Evolutionary conservation across 2,329 filamentous ascomycete genomes (phyloP).

Genomic region (Claviceps africana): DNA sequence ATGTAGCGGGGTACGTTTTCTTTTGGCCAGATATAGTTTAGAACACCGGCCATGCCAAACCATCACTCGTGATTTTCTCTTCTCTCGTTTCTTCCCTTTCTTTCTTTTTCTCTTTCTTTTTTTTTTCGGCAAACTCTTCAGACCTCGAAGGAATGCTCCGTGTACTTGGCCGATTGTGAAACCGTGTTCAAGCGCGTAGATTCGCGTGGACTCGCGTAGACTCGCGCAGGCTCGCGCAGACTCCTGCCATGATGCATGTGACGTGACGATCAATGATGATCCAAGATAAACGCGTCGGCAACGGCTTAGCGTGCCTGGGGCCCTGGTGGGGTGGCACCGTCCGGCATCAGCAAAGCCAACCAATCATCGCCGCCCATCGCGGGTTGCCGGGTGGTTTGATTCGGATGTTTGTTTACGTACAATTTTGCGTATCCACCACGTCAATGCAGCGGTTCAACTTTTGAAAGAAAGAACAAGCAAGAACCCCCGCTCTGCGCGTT

Average conservation of each 20-base stretch:
- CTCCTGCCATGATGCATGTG: neutral
- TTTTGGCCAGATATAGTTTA: too few species aligned
- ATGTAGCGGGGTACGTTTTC: neutral
- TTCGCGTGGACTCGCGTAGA: neutral
- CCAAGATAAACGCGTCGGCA: neutral
- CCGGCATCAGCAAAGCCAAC: neutral
- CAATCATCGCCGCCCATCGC: neutral
- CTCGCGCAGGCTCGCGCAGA: neutral
- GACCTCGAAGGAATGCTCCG: neutral
- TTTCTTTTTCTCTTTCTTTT: too few species aligned
- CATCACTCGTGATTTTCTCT: too few species aligned
- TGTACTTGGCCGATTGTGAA: neutral
- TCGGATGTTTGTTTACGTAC: constrained; percentile 13
- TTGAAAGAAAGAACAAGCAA: neutral
- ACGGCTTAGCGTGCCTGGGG: neutral
- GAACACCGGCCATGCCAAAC: too few species aligned
- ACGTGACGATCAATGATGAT: neutral
- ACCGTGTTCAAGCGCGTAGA: too few species aligned
- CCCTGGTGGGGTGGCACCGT: neutral
- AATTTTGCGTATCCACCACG: neutral
- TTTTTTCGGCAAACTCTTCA: too few species aligned
- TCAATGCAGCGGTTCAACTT: constrained; percentile 1
- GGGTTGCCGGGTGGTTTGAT: constrained; percentile 12
- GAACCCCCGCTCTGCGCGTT: constrained; percentile 11
- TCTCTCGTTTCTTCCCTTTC: too few species aligned